Evolutionary conservation across 2,329 filamentous ascomycete species (phyloP), one percentile per base, ranked within the genome.

Genomic region (Colletotrichum camelliae): DNA sequence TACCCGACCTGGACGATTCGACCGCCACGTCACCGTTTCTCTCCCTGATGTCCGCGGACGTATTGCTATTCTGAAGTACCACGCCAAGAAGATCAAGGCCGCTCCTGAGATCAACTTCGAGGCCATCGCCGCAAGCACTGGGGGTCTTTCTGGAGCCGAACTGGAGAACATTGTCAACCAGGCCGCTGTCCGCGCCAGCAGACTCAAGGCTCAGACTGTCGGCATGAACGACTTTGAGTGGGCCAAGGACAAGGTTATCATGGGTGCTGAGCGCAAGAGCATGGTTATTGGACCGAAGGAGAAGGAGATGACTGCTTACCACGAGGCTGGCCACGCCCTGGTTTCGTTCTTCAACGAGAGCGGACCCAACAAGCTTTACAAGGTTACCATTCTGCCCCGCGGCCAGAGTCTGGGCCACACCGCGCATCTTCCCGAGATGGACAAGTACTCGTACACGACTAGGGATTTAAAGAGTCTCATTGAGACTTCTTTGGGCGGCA

Each of bases 191-290:
- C 95, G 94, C 81, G 97, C 97, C n/a, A 98, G 95, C 81, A 95
- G 97, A 83, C 91, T 94, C 79, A 97, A 96, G 86, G 91, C 94
- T 52, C 89, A 88, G 75, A 90, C 93, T 61, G 95, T 99, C 69
- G 90, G 91, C 15, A 94, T 95, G 84, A 86, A 90, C 39, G 96
- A 98, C 82, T 93, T 98, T 78, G 96, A 98, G 80, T 99, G 96
- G 96, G 97, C 97, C 73, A 98, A 98, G 86, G 97, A 99, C 87
- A 97, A 97, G 86, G 95, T 99, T 70, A 94, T 98, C 84, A 98
- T 99, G 95, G 97, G 97, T 48, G 95, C 96, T 4, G 97, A 99
- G 87, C 93, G 94, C 82, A 94, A 93, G 83, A 98, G 94, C 79
- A 95, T 96, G 86, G 91, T 98, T 72, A 96, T 99, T 72, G 94